Conservation (phyloP, 1,139 yeast species). For the Blastobotrys elegans region DNA sequence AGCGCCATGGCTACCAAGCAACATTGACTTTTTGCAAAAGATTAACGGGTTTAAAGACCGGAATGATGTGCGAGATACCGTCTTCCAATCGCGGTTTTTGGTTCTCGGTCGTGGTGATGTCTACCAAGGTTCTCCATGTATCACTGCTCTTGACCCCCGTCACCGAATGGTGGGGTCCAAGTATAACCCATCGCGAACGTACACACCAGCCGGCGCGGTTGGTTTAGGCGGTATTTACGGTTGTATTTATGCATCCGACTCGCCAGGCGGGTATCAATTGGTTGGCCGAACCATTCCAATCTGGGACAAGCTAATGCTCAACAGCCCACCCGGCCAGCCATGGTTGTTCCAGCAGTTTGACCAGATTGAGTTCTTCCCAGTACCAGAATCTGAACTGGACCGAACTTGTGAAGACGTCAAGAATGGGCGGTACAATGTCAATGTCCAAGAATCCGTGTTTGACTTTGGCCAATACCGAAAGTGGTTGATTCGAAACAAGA, state of each 20-base stretch:
- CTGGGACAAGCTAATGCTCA: constrained; percentile 89
- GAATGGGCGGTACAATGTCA: constrained; percentile 75
- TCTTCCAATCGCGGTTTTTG: constrained; percentile 83
- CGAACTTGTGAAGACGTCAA: constrained; percentile 63
- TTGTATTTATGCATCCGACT: constrained; percentile 98
- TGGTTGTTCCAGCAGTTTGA: constrained; percentile 92
- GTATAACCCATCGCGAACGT: constrained; percentile 94
- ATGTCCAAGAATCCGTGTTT: constrained; percentile 70
- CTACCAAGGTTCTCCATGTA: constrained; percentile 96
- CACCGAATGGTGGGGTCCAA: constrained; percentile 89
- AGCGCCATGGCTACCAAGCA: constrained; percentile 98
- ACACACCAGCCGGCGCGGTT: constrained; percentile 93
- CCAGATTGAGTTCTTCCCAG: constrained; percentile 92
- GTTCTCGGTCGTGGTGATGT: constrained; percentile 97
- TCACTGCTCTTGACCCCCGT: constrained; percentile 95
- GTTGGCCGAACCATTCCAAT: constrained; percentile 96
- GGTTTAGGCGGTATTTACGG: constrained; percentile 98
- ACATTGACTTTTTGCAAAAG: constrained; percentile 88
- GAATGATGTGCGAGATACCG: constrained; percentile 70
- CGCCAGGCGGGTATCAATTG: constrained; percentile 97
- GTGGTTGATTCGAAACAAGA: constrained; percentile 72
- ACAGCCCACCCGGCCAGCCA: constrained; percentile 54
- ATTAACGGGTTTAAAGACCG: constrained; percentile 73
- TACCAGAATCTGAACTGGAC: constrained; percentile 76
- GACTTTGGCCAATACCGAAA: constrained; percentile 72